phyloP scores from a whole-genome alignment of 2,329 filamentous ascomycete genomes.

The Apiospora malaysiana region DNA sequence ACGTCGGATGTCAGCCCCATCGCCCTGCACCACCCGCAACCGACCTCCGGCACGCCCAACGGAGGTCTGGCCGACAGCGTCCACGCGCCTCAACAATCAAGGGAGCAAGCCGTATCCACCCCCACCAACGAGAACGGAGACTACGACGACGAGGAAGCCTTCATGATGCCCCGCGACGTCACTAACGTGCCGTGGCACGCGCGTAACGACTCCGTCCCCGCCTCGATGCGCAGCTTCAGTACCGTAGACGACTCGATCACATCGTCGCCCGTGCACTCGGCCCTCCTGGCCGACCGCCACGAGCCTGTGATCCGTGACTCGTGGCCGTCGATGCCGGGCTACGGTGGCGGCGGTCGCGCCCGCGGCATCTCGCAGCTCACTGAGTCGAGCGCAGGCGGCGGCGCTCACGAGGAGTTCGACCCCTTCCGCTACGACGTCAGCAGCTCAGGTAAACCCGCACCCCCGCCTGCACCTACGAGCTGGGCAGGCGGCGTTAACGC shows the following conservation, averaged over 20 bases:
- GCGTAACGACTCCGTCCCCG: constrained; percentile 39
- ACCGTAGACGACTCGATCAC: constrained; percentile 41
- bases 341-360: constrained; percentile 22
- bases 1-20: constrained; percentile 18
- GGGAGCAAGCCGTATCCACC: neutral
- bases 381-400: constrained; percentile 23
- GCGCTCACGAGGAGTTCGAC: constrained; percentile 32
- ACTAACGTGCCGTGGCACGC: constrained; percentile 41
- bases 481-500: neutral
- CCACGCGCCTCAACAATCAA: neutral
- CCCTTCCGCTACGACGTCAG: constrained; percentile 32
- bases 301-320: constrained; percentile 43
- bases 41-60: neutral
- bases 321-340: constrained; percentile 31
- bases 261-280: constrained; percentile 38
- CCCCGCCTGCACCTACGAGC: neutral
- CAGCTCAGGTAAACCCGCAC: neutral
- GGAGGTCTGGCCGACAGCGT: constrained; percentile 1
- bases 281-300: constrained; percentile 34
- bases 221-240: constrained; percentile 42
- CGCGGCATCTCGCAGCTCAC: constrained; percentile 35
- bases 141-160: constrained; percentile 21
- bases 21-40: constrained; percentile 5
- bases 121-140: neutral
- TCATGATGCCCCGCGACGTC: constrained; percentile 38